Percentiles rank a stretch among this genome's conserved stretches.
Conservation (phyloP, 306 rosid species). For the Sesbania bispinosa region DNA sequence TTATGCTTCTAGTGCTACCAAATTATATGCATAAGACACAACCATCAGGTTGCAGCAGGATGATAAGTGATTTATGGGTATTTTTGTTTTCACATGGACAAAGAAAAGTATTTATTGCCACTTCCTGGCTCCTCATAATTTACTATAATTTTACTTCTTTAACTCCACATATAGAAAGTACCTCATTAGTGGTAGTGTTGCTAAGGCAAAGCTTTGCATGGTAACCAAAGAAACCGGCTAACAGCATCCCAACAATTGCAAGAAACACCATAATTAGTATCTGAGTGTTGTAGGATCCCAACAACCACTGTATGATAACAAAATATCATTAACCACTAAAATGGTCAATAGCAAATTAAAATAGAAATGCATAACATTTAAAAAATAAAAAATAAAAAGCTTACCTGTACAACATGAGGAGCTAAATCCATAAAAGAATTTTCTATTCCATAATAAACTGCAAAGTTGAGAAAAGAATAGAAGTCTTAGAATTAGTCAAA, state of each 20-base stretch:
- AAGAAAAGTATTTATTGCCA: background rate
- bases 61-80: background rate
- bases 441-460: constrained; percentile 84
- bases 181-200: constrained; percentile 97
- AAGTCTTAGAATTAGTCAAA: constrained; percentile 25
- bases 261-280: constrained; percentile 80
- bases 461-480: constrained; percentile 24
- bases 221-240: constrained; percentile 84
- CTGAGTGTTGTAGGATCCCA: constrained; percentile 85
- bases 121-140: background rate
- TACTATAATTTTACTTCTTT: background rate
- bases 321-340: constrained; percentile 14
- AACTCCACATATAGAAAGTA: constrained; percentile 30
- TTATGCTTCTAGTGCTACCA: background rate
- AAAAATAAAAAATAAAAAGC: background rate
- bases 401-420: constrained; percentile 83
- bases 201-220: constrained; percentile 87
- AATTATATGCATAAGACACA: background rate
- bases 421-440: constrained; percentile 63
- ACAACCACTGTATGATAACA: constrained; percentile 67
- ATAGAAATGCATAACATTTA: background rate
- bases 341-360: constrained; percentile 4
- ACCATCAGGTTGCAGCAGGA: constrained; percentile 2
- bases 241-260: constrained; percentile 62
- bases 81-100: background rate